Conservation (phyloP, 495 filamentous ascomycete genomes). For the Letharia lupina region DNA sequence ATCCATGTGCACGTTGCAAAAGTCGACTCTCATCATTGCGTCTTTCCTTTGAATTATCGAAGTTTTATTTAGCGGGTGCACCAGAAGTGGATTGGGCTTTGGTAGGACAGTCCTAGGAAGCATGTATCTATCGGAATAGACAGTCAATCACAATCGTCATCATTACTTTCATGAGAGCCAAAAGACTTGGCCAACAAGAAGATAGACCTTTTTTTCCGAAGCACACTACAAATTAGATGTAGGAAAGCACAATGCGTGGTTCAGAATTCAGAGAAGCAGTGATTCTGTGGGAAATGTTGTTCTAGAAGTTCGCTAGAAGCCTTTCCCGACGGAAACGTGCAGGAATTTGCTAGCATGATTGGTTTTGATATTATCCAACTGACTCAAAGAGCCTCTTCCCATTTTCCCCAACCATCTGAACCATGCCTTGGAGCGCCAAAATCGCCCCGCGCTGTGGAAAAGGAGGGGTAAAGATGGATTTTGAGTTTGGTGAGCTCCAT, state of each 20-base stretch:
- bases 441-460: constrained; percentile 1
- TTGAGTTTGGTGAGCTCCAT: not conserved
- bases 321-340: not conserved
- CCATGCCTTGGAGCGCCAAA: constrained; percentile 3
- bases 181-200: not conserved
- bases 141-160: not conserved
- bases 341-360: constrained; percentile 3
- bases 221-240: not conserved
- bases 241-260: no score
- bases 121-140: constrained; percentile 10
- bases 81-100: not conserved
- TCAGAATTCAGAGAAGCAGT: no score
- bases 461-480: constrained; percentile 8
- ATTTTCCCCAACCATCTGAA: not conserved
- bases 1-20: constrained; percentile 13
- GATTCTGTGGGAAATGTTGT: not conserved
- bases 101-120: constrained; percentile 1
- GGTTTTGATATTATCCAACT: not conserved
- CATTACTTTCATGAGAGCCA: not conserved
- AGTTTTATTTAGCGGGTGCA: constrained; percentile 5
- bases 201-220: not conserved
- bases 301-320: not conserved
- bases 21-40: not conserved
- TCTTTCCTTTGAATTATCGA: not conserved
- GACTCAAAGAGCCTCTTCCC: not conserved